Evolutionary conservation across 257 asterid species (phyloP).

Genomic region (Rhazya stricta): DNA sequence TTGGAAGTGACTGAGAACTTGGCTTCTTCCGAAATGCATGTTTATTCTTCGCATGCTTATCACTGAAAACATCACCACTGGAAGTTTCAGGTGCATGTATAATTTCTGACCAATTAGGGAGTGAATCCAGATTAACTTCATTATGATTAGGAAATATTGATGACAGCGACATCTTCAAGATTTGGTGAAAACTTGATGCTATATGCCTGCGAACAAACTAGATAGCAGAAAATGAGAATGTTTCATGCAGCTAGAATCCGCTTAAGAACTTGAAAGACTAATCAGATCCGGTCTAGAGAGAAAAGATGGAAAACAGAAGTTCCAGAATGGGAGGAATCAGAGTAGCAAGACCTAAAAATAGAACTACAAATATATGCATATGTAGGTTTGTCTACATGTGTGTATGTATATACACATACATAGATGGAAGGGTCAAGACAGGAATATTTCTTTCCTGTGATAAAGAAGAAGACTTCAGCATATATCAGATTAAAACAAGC

Average conservation of each 20-base stretch:
- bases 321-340: not conserved
- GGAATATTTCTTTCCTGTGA: not conserved
- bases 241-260: slow-evolving; percentile 7
- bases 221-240: slow-evolving; percentile 38
- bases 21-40: slow-evolving; percentile 22
- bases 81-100: slow-evolving; percentile 36
- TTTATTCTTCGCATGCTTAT: slow-evolving; percentile 21
- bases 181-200: slow-evolving; percentile 62
- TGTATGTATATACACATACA: not conserved
- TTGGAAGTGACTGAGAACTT: slow-evolving; percentile 15
- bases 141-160: slow-evolving; percentile 46
- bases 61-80: slow-evolving; percentile 10
- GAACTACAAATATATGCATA: not conserved
- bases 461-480: not conserved
- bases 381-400: not conserved
- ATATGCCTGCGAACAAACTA: slow-evolving; percentile 78
- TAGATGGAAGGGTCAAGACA: not conserved
- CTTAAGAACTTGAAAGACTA: slow-evolving; percentile 4
- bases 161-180: slow-evolving; percentile 50
- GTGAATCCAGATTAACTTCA: slow-evolving; percentile 45
- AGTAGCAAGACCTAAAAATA: not conserved
- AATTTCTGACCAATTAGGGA: slow-evolving; percentile 58
- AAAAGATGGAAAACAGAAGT: slow-evolving; percentile 1
- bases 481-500: not conserved
- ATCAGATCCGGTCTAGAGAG: not conserved